Evolutionary conservation across 495 filamentous ascomycete genomes (phyloP).

Genomic region (Aspergillus egyptiacus): DNA sequence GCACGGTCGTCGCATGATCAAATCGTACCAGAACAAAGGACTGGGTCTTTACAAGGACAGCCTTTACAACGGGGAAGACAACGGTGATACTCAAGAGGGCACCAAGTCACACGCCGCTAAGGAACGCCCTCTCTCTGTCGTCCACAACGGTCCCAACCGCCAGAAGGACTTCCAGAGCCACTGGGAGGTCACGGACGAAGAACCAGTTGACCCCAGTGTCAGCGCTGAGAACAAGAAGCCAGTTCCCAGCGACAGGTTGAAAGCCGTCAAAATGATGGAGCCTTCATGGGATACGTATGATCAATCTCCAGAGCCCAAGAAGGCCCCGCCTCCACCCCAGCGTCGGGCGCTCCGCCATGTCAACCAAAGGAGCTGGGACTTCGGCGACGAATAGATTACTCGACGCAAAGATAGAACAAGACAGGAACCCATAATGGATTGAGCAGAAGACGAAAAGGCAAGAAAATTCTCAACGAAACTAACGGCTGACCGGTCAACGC

Average conservation of each 20-base stretch:
- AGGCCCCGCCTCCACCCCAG: constrained; percentile 19
- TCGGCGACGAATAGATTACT: constrained; percentile 10
- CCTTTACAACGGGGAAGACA: constrained; percentile 53
- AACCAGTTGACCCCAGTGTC: constrained; percentile 36
- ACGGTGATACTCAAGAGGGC: constrained; percentile 20
- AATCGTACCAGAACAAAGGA: constrained; percentile 52
- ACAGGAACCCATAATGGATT: neutral
- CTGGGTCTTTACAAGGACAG: constrained; percentile 73
- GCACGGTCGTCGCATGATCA: constrained; percentile 31
- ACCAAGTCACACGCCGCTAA: constrained; percentile 25
- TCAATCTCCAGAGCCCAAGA: constrained; percentile 45
- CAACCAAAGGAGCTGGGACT: constrained; percentile 19
- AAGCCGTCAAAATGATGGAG: constrained; percentile 57
- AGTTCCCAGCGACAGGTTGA: constrained; percentile 30
- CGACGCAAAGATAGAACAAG: neutral
- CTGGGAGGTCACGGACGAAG: constrained; percentile 60
- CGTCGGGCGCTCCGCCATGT: constrained; percentile 15
- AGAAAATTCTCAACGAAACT: constrained; percentile 8
- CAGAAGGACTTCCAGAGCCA: constrained; percentile 68
- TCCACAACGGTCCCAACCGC: constrained; percentile 61
- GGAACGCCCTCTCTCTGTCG: constrained; percentile 45
- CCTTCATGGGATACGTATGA: constrained; percentile 60
- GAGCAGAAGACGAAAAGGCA: neutral
- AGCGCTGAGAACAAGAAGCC: constrained; percentile 52
- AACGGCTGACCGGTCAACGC: constrained; percentile 14